Evolutionary conservation across 2,329 filamentous ascomycete species (phyloP), one percentile per base, ranked within the genome.

Genomic region (Pseudocercospora vitis): DNA sequence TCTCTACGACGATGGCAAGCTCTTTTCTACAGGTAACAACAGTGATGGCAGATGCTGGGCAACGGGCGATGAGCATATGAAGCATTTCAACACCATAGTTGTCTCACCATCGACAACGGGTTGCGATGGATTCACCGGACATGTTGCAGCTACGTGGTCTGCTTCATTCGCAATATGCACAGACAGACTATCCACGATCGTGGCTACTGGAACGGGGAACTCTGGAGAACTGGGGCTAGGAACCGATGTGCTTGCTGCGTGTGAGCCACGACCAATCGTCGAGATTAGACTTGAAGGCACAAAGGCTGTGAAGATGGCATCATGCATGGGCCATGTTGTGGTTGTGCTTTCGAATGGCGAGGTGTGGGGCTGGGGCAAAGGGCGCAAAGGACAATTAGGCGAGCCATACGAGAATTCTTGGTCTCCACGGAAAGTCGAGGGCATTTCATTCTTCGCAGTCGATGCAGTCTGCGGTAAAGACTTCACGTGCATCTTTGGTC

Each of bases 311-410:
- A 81, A 86, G 53, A 67, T 96, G 21, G 76, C 85, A 1, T 87
- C 88, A 8, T 84, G 88, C 26, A 87, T 95, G 77, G 84, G 83
- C 18, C 94, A 99, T 67, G 83, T 84, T 0, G 81, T 95, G 12
- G 83, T 76, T 1, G 81, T 96, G 0, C 72, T 95, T 3, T 81
- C 80, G 37, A 86, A 87, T 66, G 92, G 91, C 0, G 79, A 87
- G 12, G 85, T 86, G 1, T 95, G 88, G 68, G 91, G 90, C 2
- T 97, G 92, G 92, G 94, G 94, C 0, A 89, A 84, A 63, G 86
- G 88, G 11, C 81, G 90, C 19, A 94, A 96, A 67, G 89, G 89
- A 0, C 92, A 99, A 69, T 74, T 95, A 1, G 91, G 91, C 0
- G 71, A 75, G 35, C 79, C 80, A 0, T 73, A 74, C 23, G 75